A percentile compares a stretch with the other conserved stretches of the same genome.
phyloP scores from a whole-genome alignment of 345 rosid species.

The Stellera chamaejasme region DNA sequence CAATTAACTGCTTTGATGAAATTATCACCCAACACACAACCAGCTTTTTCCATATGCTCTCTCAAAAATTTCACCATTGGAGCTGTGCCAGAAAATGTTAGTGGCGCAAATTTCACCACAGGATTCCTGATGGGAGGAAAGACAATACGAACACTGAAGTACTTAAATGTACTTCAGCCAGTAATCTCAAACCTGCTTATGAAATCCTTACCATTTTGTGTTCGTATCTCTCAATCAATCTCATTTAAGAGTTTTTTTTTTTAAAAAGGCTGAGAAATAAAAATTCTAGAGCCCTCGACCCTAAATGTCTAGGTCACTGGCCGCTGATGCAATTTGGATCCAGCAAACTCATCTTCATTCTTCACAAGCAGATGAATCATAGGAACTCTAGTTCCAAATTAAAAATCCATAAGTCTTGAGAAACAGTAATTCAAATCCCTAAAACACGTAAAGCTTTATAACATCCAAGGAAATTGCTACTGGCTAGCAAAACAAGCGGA shows the following conservation, averaged over 20 bases:
- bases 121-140: neutral
- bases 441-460: neutral
- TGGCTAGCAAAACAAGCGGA: neutral
- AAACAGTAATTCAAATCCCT: neutral
- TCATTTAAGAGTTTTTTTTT: neutral
- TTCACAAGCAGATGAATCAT: neutral
- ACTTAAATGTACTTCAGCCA: slow-evolving; percentile 1
- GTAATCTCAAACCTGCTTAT: neutral
- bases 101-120: neutral
- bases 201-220: neutral
- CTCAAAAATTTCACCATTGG: slow-evolving; percentile 79
- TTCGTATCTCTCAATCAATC: neutral
- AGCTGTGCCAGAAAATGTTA: slow-evolving; percentile 27
- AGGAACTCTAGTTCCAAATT: neutral
- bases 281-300: slow-evolving; percentile 21
- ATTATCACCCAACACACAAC: slow-evolving; percentile 65
- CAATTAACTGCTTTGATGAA: slow-evolving; percentile 71
- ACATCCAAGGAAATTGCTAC: neutral
- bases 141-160: neutral
- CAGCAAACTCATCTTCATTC: neutral
- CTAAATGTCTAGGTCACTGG: neutral
- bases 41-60: slow-evolving; percentile 84
- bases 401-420: neutral
- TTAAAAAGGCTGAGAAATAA: neutral
- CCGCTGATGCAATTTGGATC: neutral